Base-by-base conservation (phyloP, 129 eudicot species). In the Flaveria trinervia region DNA sequence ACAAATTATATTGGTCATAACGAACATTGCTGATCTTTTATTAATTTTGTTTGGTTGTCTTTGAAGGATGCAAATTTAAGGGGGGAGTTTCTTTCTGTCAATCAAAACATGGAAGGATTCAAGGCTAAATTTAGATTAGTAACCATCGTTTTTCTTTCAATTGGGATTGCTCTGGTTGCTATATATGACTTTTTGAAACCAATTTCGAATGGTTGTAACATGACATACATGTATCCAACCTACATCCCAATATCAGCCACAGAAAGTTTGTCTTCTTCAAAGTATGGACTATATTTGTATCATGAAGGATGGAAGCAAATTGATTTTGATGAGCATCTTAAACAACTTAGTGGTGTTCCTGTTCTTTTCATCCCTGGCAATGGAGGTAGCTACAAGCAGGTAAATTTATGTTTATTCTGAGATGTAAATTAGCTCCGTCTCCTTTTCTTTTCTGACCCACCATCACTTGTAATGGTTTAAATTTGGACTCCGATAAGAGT, bases 351-450 rank as follows among this genome's bases (percentile, higher is more conserved):
- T 36, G 99, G 99, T 1, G 90, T 88, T 76, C 99, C 99, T 36
- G 89, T 92, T 70, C 91, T 95, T 75, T 95, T 95, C 75, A 92
- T 95, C 33, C 99, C 99, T 16, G 99, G 99, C 11, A 91, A 92
- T 77, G 96, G 99, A 59, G 99, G 99, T 78, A 95, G 99, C 88
- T 95, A 95, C 88, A 95, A 95, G 77, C 99, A 95, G 97, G 99
- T 85, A 77, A 77, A 79, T 66, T 41, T 65, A 16, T 50, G 23
- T 36, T 71, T 15, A 16, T 17, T 20, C 65, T 62, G 13, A 28
- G 57, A 36, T 68, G 57, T 49, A 25, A 26, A 72, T 49, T 41
- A 44, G 51, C 60, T 43, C 5, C 25, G 36, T 77, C 68, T 48
- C 17, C 16, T 76, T 61, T 70, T 45, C 51, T 45, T 64, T 48